These are phyloP conservation scores for Botryotinia convoluta DNA, from an alignment of 2,329 filamentous ascomycete species.

Conservation along the genomic window DNA sequence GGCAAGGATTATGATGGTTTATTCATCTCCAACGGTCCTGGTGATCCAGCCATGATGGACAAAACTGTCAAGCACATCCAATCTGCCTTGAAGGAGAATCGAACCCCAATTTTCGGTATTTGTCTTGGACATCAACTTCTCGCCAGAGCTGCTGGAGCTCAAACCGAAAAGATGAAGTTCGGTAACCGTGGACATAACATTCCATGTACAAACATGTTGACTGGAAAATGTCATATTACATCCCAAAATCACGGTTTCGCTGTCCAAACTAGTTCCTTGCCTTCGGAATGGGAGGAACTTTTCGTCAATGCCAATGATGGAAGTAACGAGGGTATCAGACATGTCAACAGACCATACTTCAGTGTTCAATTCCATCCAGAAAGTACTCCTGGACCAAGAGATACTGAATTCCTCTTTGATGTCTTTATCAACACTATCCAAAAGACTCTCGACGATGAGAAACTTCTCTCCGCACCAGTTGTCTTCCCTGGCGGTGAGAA, in stretches of 20 bases:
- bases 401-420: constrained; percentile 96
- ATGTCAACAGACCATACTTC: constrained; percentile 83
- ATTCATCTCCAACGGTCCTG: constrained; percentile 96
- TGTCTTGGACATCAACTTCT: constrained; percentile 94
- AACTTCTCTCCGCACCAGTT: constrained; percentile 69
- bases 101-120: constrained; percentile 91
- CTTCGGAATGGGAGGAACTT: constrained; percentile 82
- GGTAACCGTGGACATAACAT: constrained; percentile 99
- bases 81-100: constrained; percentile 71
- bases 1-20: constrained; percentile 90
- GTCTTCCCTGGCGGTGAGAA: constrained; percentile 81
- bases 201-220: constrained; percentile 92
- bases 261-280: constrained; percentile 75
- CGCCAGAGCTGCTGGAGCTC: constrained; percentile 80
- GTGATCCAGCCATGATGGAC: constrained; percentile 85
- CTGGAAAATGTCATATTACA: constrained; percentile 96
- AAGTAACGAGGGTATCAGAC: constrained; percentile 96
- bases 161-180: constrained; percentile 96
- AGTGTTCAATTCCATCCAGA: constrained; percentile 99
- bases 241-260: constrained; percentile 98
- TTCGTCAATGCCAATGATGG: constrained; percentile 98
- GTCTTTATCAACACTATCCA: constrained; percentile 88
- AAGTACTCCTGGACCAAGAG: constrained; percentile 89
- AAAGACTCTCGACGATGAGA: constrained; percentile 64
- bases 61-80: constrained; percentile 77